Percentiles rank a stretch among this genome's conserved stretches.
phyloP scores from a whole-genome alignment of 805 yeast species.

The Starmerella tilneyi region DNA sequence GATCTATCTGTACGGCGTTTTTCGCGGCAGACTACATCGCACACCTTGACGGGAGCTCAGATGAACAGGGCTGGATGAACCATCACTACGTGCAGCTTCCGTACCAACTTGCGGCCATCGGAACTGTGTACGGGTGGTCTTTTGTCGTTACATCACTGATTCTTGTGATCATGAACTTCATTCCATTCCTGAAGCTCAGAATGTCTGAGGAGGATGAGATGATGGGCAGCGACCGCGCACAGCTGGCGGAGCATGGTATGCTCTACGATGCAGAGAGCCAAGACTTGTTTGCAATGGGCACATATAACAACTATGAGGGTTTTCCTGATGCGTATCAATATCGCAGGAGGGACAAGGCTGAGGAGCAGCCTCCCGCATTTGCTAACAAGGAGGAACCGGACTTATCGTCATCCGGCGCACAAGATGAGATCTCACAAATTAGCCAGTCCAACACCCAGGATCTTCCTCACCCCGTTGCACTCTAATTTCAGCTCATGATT shows the following conservation, averaged over 20 bases:
- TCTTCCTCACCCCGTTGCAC: conserved; percentile 4
- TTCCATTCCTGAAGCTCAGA: conserved; percentile 78
- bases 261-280: conserved; percentile 29
- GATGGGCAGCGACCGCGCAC: conserved; percentile 77
- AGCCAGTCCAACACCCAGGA: not conserved
- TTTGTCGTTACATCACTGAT: conserved; percentile 65
- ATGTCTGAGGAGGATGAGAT: conserved; percentile 83
- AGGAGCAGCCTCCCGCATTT: not conserved
- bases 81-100: conserved; percentile 85
- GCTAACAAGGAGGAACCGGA: not conserved
- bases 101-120: conserved; percentile 79
- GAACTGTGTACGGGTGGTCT: conserved; percentile 68
- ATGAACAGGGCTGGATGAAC: conserved; percentile 87
- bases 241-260: conserved; percentile 77
- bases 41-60: conserved; percentile 63
- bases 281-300: conserved; percentile 22
- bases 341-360: not conserved
- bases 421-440: not conserved
- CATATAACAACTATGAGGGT: conserved; percentile 16
- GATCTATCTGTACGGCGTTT: conserved; percentile 66
- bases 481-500: too few species aligned
- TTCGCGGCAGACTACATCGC: conserved; percentile 92
- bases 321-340: conserved; percentile 17
- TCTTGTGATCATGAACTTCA: conserved; percentile 58
- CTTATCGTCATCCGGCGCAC: not conserved